Percentiles rank a stretch among this genome's conserved stretches.
These are phyloP conservation scores for Cercospora sojina DNA, from an alignment of 2,329 filamentous ascomycete genomes.

Conservation along the genomic window DNA sequence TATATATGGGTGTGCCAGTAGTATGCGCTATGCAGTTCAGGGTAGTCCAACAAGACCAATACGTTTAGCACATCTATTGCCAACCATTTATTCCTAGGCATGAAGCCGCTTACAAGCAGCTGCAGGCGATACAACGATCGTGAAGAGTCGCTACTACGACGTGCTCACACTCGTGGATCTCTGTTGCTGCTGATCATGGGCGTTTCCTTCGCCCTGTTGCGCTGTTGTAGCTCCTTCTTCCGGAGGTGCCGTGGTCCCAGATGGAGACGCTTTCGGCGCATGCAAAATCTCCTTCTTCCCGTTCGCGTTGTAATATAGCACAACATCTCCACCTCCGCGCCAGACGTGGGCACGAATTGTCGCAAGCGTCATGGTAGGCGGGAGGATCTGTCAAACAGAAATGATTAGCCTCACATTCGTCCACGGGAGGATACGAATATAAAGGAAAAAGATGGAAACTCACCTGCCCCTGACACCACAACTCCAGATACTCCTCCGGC, in stretches of 20 bases:
- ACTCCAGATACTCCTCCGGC: slow-evolving; percentile 89
- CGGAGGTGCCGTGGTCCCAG: neutral
- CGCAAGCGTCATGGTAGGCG: slow-evolving; percentile 85
- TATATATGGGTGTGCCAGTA: neutral
- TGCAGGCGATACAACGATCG: neutral
- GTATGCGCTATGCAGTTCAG: neutral
- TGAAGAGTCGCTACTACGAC: neutral
- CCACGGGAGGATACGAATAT: slow-evolving; percentile 23
- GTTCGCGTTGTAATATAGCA: slow-evolving; percentile 88
- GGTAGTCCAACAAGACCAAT: neutral
- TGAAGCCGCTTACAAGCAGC: neutral
- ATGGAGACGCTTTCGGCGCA: slow-evolving; percentile 6
- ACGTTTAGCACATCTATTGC: neutral
- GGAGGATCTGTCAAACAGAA: slow-evolving; percentile 53
- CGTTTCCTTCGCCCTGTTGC: neutral
- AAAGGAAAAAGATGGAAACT: slow-evolving; percentile 36
- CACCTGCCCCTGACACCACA: slow-evolving; percentile 93
- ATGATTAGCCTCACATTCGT: slow-evolving; percentile 40
- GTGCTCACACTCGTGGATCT: neutral
- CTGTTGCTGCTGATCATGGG: neutral
- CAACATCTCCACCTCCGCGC: slow-evolving; percentile 90
- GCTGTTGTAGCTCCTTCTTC: neutral
- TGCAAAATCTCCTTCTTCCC: slow-evolving; percentile 65
- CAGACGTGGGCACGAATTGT: slow-evolving; percentile 89
- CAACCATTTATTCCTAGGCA: neutral